Evolutionary conservation across 169 alveolate species (phyloP), one percentile per base, ranked within the genome.

Genomic region (Plasmodium yoelii): DNA sequence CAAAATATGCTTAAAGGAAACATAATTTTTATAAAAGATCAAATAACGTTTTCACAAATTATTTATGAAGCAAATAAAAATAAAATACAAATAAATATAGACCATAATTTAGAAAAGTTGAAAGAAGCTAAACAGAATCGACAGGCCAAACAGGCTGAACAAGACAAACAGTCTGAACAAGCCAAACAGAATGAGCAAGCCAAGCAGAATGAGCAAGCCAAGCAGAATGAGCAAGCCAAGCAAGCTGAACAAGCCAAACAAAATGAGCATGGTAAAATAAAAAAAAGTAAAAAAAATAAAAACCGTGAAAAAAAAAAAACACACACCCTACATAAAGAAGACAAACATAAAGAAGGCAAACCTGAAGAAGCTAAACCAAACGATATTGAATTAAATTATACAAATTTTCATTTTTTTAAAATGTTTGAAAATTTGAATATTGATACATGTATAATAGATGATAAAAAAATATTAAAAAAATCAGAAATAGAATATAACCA

Each of bases 341-440:
- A 4, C 0, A 59, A 49, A 57, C 18, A 1, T 44, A 59, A 77
- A 18, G 53, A 28, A 9, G n/a, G 1, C 0, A 59, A 49, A n/a
- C n/a, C n/a, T n/a, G n/a, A n/a, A n/a, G n/a, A n/a, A n/a, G n/a
- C n/a, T n/a, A n/a, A n/a, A 53, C 5, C 22, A 7, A 42, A 49
- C 9, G 12, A 26, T 26, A 5, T 1, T 8, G 10, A 56, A 6
- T 65, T 68, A 1, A 34, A 4, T 34, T 34, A 3, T 18, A 22
- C 59, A 13, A 51, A 55, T 5, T 28, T 53, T 39, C 71, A 67
- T 71, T 60, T 82, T 24, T 10, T 53, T 26, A 82, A 67, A 61
- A 8, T 82, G 13, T 82, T 82, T 59, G 67, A 82, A 18, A 53
- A 67, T 7, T 67, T 82, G 12, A 60, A 59, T 15, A 9, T 28